Evolutionary conservation across 352 stramenopile species (phyloP), one percentile per base, ranked within the genome.

Genomic region (Globisporangium orthogonon): DNA sequence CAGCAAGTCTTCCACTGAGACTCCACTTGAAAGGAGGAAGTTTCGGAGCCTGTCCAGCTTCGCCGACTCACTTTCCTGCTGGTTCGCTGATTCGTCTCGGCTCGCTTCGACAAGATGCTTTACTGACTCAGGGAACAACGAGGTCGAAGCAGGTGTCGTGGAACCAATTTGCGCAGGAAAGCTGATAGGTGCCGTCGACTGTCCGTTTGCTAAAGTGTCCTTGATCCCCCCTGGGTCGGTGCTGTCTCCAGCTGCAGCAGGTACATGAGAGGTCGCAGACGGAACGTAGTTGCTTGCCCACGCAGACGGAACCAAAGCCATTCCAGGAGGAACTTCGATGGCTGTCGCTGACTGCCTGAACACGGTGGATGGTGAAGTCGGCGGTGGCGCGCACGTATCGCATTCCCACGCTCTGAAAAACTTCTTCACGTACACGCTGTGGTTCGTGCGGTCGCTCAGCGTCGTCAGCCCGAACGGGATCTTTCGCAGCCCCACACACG

Each of bases 391-490:
- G 28, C 83, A 94, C 1, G 58, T 56, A 52, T 89, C 69, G 49
- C 83, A 94, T 50, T 86, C 73, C 83, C 83, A 94, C 0, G 62
- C 69, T 28, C 70, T 86, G 35, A 94, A 91, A 64, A 89, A 91
- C 62, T 94, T 94, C 52, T 87, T 90, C 7, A 91, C 67, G 40
- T 94, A 94, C 4, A 86, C 71, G 7, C 61, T 64, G 53, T 91
- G 83, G 48, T 94, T 91, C 11, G 82, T 89, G 23, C 83, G 73
- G 54, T 94, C 83, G 55, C 76, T 91, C 50, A 90, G 69, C 2
- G 82, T 94, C n/a, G 79, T 91, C 43, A 94, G 61, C 1, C 83
- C 82, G 48, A 94, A 94, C 7, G 81, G 83, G 33, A 94, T 90
- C 50, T 87, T 87, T 48, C 80, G 82, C 13, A 91, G 50, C 1